Base-by-base conservation (phyloP, 306 rosid genomes). In the Crotalaria pallida region DNA sequence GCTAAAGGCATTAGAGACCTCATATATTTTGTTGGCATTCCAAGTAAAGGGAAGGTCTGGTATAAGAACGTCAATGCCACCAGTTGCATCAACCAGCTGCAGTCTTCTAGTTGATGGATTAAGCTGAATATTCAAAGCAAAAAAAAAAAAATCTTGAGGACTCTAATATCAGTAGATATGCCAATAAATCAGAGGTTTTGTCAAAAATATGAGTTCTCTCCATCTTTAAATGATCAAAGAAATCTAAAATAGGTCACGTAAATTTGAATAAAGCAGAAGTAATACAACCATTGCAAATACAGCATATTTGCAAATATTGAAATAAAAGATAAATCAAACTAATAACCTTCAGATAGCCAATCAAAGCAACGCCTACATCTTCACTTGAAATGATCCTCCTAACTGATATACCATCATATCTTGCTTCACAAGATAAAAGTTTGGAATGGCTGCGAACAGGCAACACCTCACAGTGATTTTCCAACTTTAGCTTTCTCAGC, bases 31-130 rank as follows among this genome's bases (percentile, higher is more conserved):
- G 18, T 81, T 49, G 43, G 80, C 66, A 72, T 85, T 81, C 96
- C 84, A 88, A 40, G 87, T 79, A 63, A 80, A 84, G 51, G 97
- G 95, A 81, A 94, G 88, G 67, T 94, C 98, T 22, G 97, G 97
- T 58, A 94, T 73, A 49, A 87, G 73, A 77, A 88, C 88, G 83
- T 94, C 94, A 80, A 94, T 80, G 58, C 85, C 79, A 44, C 94
- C 94, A 66, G 96, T 90, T 10, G 86, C 88, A 78, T 94, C 98
- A 82, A 85, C 88, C 82, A 94, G 77, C 80, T 82, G 98, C 74
- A 94, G 83, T 83, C 86, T 84, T 76, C 90, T 87, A 40, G 92
- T 85, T 38, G 70, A 56, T 53, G 82, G 85, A 73, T 82, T 82
- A 74, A 85, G 67, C 98, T 93, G 87, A 67, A 74, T 57, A 71